A percentile compares a stretch with the other conserved stretches of the same genome.
Evolutionary conservation across 805 yeast species (phyloP).

Genomic region (Nakazawaea holstii): DNA sequence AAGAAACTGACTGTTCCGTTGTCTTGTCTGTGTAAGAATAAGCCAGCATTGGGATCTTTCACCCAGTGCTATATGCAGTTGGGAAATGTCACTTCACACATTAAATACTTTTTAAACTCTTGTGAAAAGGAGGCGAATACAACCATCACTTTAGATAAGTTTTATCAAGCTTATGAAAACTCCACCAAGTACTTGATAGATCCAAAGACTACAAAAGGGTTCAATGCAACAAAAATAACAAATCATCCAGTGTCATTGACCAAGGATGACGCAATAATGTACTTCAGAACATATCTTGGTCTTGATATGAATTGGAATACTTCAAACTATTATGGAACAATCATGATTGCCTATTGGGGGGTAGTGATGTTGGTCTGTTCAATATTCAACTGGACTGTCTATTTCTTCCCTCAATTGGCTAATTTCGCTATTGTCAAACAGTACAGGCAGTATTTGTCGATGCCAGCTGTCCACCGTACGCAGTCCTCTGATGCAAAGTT

Average conservation of each 20-base stretch:
- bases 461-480: constrained; percentile 14
- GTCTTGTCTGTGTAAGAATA: constrained; percentile 21
- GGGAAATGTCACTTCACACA: constrained; percentile 12
- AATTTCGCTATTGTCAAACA: constrained; percentile 17
- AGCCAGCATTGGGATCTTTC: constrained; percentile 24
- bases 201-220: constrained; percentile 24
- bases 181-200: constrained; percentile 35
- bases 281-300: constrained; percentile 19
- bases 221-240: constrained; percentile 24
- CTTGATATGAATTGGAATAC: constrained; percentile 32
- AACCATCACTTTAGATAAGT: constrained; percentile 25
- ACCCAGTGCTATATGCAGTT: constrained; percentile 18
- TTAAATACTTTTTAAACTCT: constrained; percentile 17
- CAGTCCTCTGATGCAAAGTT: background rate
- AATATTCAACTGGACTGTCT: constrained; percentile 34
- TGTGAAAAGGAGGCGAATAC: constrained; percentile 17
- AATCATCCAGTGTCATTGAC: constrained; percentile 28
- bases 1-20: constrained; percentile 8
- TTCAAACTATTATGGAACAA: constrained; percentile 43
- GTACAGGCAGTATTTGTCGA: constrained; percentile 20
- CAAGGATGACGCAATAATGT: background rate
- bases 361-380: constrained; percentile 35
- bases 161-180: constrained; percentile 31
- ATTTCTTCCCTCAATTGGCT: constrained; percentile 29
- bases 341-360: constrained; percentile 44